Evolutionary conservation across 164 flowering plant genomes (phyloP), one percentile per base, ranked within the genome.

Genomic region (Euptelea pleiosperma): DNA sequence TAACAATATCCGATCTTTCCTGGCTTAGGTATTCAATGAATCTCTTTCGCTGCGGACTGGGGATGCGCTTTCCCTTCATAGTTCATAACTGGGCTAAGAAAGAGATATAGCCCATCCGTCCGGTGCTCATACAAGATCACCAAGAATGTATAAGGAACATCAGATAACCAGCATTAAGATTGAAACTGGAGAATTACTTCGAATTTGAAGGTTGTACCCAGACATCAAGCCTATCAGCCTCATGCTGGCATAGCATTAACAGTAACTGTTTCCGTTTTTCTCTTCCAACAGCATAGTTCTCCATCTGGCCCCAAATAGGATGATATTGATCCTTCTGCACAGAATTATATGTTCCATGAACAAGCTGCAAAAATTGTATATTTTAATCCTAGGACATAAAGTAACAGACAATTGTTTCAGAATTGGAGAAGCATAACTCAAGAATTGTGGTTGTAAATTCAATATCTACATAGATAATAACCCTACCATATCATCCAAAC

Each of bases 181-280:
- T 28, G 9, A 58, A 65, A 61, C 9, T 6, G 15, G 12, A 26
- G 48, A 29, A 35, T 60, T 87, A 90, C 99, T 82, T 89, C 35
- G 85, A 36, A 64, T 79, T 83, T 49, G 69, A 56, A 51, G 99
- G 99, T 52, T 85, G 86, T 37, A 96, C 93, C 97, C 99, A 94
- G 52, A 94, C 97, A 40, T 94, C 96, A 67, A 94, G 97, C 73
- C 97, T 86, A 58, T 94, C 96, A 51, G 96, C 88, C 61, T 94
- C 99, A 69, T 85, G 87, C 78, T 91, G 99, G 75, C 96, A 88
- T 46, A 94, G 77, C 96, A 91, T 90, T 70, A 87, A 50, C 50
- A 94, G 83, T 52, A 94, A 73, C 55, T 88, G 99, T 78, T 79
- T 91, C 66, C 97, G 69, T 52, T 82, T 90, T 58, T 89, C 97